A percentile compares a stretch with the other conserved stretches of the same genome.
phyloP scores from a whole-genome alignment of 2,329 filamentous ascomycete genomes.

The Pyrenophora tritici-repentis region DNA sequence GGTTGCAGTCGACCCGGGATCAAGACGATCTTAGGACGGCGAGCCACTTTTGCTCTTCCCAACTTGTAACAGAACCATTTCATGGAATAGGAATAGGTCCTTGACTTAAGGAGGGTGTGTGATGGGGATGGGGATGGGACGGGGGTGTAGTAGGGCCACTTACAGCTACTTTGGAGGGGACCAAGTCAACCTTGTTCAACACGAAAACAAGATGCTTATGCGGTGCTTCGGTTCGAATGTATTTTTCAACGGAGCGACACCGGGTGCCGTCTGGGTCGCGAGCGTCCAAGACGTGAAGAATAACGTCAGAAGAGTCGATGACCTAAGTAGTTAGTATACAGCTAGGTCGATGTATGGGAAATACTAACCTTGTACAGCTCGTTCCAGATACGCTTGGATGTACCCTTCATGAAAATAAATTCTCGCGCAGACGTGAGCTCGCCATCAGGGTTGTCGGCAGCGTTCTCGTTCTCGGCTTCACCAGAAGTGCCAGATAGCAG shows the following conservation, averaged over 20 bases:
- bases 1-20: conserved; percentile 73
- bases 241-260: conserved; percentile 89
- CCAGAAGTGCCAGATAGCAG: conserved; percentile 73
- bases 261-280: conserved; percentile 68
- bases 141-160: conserved; percentile 55
- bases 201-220: conserved; percentile 95
- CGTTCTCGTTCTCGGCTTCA: conserved; percentile 56
- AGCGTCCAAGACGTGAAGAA: conserved; percentile 64
- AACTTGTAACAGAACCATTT: conserved; percentile 95
- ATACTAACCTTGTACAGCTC: conserved; percentile 82
- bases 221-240: conserved; percentile 87
- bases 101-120: conserved; percentile 87
- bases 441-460: conserved; percentile 44
- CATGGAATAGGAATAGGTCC: conserved; percentile 72
- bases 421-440: conserved; percentile 54
- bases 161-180: conserved; percentile 93
- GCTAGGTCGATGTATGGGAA: not conserved
- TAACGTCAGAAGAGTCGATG: conserved; percentile 92
- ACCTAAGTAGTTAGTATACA: not conserved
- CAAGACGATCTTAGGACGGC: conserved; percentile 66
- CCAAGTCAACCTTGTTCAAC: conserved; percentile 88
- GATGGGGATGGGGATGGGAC: conserved; percentile 49
- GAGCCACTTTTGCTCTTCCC: conserved; percentile 90
- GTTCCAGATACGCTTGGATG: conserved; percentile 83
- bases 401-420: conserved; percentile 91